Base-by-base conservation (phyloP, 306 rosid species). In the Pyrus communis region DNA sequence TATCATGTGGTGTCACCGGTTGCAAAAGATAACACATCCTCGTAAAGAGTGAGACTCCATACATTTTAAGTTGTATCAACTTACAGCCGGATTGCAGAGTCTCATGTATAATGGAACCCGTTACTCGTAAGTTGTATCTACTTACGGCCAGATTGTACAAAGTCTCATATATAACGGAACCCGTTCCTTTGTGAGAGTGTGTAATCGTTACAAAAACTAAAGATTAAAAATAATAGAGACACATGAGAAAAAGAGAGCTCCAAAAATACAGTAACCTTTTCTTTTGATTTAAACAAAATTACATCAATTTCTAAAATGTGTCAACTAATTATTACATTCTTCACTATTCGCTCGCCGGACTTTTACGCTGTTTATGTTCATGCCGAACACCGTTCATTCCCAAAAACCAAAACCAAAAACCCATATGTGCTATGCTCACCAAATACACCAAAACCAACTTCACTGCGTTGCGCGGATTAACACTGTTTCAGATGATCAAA, bases 391-490 rank as follows among this genome's bases (percentile, higher is more conserved):
- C 54, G 23, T 72, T 69, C 80, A 80, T 57, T 77, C 82, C 69
- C 78, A 38, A 83, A 70, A 77, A 66, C 76, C 85, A 81, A 81
- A 81, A 76, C 81, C 75, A 75, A 76, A 76, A 68, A 74, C 78
- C 83, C 82, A 76, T 74, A 75, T 75, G 55, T 72, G 72, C 85
- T 79, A 71, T 84, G 76, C 89, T 84, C 82, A 67, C 80, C 81
- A 61, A 84, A 82, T 79, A 77, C 79, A 79, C 79, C 82, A 84
- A 86, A 88, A 77, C 81, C 87, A 89, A 80, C 88, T 74, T 84
- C 80, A 61, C 68, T 25, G 62, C 70, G 61, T 45, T 18, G 64
- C 58, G 67, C 27, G 83, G 75, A 80, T 75, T 74, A 77, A 77
- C 74, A 23, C 74, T 61, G 46, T 14, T 33, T 21, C 31, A 23